These are phyloP conservation scores for Termitomyces sp. DNA, from an alignment of 768 basidiomycete species.

Conservation along the genomic window DNA sequence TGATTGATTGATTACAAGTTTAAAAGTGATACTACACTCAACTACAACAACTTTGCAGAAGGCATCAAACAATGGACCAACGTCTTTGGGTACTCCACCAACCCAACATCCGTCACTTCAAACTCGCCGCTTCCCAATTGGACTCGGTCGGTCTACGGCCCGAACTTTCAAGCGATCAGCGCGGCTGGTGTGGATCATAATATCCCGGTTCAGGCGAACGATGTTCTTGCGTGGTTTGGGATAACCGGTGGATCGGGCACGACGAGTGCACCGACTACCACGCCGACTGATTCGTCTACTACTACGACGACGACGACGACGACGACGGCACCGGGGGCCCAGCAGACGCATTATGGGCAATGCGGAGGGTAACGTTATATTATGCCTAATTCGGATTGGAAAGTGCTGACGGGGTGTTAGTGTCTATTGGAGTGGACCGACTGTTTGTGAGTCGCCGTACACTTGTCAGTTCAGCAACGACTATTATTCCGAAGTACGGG, in stretches of 20 bases:
- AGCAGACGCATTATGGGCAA: constrained; percentile 16
- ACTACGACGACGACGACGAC: constrained; percentile 14
- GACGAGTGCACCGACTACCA: constrained; percentile 13
- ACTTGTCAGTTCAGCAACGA: constrained; percentile 15
- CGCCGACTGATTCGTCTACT: constrained; percentile 13
- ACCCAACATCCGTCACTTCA: constrained; percentile 29
- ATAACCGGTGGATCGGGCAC: constrained; percentile 21
- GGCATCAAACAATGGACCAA: constrained; percentile 54
- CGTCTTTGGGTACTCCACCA: constrained; percentile 39
- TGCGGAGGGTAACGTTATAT: constrained; percentile 14
- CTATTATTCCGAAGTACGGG: constrained; percentile 19
- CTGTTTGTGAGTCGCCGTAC: constrained; percentile 16
- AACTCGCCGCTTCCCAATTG: constrained; percentile 40
- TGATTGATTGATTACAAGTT: no score
- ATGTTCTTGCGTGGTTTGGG: constrained; percentile 44
- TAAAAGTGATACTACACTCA: constrained; percentile 48
- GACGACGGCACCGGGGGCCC: constrained; percentile 10
- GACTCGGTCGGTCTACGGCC: constrained; percentile 42
- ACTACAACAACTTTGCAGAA: constrained; percentile 42
- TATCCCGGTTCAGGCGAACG: constrained; percentile 40
- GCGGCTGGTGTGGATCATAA: constrained; percentile 47
- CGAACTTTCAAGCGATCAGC: constrained; percentile 41
- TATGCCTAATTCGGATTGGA: no score
- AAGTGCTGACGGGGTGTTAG: constrained; percentile 8
- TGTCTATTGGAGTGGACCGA: constrained; percentile 22